phyloP scores from a whole-genome alignment of 139 green algal species.

The Asterochloris sp. region DNA sequence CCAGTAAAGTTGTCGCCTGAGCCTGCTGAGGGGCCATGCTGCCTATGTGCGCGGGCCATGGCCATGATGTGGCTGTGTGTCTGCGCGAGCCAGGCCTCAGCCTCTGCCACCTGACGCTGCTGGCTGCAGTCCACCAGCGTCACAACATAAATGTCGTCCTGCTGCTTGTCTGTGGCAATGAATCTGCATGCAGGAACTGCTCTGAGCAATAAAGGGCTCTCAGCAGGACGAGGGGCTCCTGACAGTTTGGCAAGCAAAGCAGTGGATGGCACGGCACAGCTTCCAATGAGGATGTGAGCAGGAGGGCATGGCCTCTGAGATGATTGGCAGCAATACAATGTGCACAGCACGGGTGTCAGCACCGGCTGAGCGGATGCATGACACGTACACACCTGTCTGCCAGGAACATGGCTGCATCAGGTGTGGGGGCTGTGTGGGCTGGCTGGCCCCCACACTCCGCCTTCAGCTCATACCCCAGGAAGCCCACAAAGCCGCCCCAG shows the following conservation, averaged over 20 bases:
- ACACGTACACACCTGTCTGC: conserved; percentile 57
- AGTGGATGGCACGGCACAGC: too few relatives aligned
- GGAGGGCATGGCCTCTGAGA: too few relatives aligned
- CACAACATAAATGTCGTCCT: conserved; percentile 72
- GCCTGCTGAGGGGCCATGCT: too few relatives aligned
- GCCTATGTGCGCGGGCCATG: too few relatives aligned
- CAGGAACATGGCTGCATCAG: conserved; percentile 87
- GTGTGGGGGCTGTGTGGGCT: conserved; percentile 31
- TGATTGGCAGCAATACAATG: too few relatives aligned
- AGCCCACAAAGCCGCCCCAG: conserved; percentile 90
- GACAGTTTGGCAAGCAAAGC: too few relatives aligned
- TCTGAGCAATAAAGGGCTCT: too few relatives aligned
- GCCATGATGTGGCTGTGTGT: background rate
- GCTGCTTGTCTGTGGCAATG: conserved; percentile 80
- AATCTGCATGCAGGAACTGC: conserved; percentile 26
- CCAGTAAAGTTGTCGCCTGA: too few relatives aligned
- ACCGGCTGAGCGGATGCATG: too few relatives aligned
- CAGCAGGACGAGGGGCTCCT: too few relatives aligned
- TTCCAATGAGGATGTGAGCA: too few relatives aligned
- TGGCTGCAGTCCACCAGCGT: conserved; percentile 35
- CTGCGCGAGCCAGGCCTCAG: conserved; percentile 19
- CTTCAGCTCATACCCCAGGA: conserved; percentile 97
- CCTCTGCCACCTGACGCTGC: background rate
- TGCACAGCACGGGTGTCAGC: too few relatives aligned
- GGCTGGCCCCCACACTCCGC: conserved; percentile 58